Percentiles rank a stretch among this genome's conserved stretches.
phyloP scores from a whole-genome alignment of 164 flowering plant species.

The Nelumbo lutea region DNA sequence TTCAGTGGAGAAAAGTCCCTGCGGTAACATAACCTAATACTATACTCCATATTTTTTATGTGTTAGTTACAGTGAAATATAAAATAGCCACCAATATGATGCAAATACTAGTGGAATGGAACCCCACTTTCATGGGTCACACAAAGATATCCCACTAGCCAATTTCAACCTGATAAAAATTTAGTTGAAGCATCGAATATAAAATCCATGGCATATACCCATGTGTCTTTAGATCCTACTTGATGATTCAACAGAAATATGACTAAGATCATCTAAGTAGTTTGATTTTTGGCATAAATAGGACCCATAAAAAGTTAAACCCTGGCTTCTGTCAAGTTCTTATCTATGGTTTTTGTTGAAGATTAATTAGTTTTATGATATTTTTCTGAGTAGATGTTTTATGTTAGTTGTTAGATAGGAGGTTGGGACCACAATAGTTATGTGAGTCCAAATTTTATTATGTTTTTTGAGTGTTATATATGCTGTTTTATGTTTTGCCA shows the following conservation, averaged over 20 bases:
- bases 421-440: too few relatives aligned
- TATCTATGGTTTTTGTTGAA: too few relatives aligned
- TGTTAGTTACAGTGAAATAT: not conserved
- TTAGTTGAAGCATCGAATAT: not conserved
- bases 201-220: not conserved
- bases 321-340: not conserved
- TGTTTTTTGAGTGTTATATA: too few relatives aligned
- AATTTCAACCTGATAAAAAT: not conserved
- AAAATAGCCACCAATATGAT: not conserved
- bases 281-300: not conserved
- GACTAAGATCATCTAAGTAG: not conserved
- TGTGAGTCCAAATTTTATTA: too few relatives aligned
- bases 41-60: not conserved
- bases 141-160: not conserved
- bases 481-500: too few relatives aligned
- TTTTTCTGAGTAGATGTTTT: too few relatives aligned
- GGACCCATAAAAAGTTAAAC: not conserved
- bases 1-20: not conserved
- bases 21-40: conserved; percentile 3
- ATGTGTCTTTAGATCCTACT: not conserved
- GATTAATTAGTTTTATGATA: too few relatives aligned
- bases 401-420: too few relatives aligned
- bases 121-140: not conserved
- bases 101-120: not conserved
- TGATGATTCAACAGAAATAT: not conserved